phyloP scores from a whole-genome alignment of 257 asterid species.

The Fraxinus americana region DNA sequence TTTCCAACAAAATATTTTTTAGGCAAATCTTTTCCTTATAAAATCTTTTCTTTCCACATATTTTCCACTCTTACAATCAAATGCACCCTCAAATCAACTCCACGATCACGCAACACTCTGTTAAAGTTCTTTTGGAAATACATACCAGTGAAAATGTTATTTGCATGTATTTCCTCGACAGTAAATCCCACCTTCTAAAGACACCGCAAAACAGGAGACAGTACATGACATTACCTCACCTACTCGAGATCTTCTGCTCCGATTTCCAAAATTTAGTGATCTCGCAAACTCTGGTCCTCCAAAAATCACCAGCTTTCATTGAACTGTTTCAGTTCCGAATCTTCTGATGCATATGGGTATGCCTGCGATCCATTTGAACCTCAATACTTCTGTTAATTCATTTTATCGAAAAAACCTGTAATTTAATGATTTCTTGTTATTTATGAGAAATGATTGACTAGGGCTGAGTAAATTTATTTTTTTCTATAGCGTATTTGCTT shows the following conservation, averaged over 20 bases:
- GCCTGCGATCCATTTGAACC: slow-evolving; percentile 34
- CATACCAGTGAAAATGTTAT: too few species aligned
- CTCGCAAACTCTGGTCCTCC: slow-evolving; percentile 36
- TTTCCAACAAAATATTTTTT: too few species aligned
- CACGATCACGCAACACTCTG: too few species aligned
- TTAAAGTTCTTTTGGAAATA: too few species aligned
- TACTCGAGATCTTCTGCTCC: slow-evolving; percentile 32
- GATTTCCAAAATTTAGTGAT: slow-evolving; percentile 24
- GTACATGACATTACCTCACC: slow-evolving; percentile 21
- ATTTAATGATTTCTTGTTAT: slow-evolving; percentile 36
- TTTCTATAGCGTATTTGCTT: neutral
- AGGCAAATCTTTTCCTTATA: too few species aligned
- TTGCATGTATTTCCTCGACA: too few species aligned
- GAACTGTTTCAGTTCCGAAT: slow-evolving; percentile 8
- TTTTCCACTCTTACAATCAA: too few species aligned
- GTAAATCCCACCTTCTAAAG: slow-evolving; percentile 25
- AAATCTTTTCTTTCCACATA: too few species aligned
- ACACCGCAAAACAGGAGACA: neutral
- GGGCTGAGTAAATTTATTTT: neutral
- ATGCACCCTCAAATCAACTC: too few species aligned
- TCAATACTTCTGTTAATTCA: neutral
- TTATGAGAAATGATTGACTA: slow-evolving; percentile 21
- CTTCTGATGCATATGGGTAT: slow-evolving; percentile 45
- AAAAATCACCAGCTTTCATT: slow-evolving; percentile 24
- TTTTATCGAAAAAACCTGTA: slow-evolving; percentile 2